Base-by-base conservation (phyloP, 345 rosid species). In the Melaleuca alternifolia region DNA sequence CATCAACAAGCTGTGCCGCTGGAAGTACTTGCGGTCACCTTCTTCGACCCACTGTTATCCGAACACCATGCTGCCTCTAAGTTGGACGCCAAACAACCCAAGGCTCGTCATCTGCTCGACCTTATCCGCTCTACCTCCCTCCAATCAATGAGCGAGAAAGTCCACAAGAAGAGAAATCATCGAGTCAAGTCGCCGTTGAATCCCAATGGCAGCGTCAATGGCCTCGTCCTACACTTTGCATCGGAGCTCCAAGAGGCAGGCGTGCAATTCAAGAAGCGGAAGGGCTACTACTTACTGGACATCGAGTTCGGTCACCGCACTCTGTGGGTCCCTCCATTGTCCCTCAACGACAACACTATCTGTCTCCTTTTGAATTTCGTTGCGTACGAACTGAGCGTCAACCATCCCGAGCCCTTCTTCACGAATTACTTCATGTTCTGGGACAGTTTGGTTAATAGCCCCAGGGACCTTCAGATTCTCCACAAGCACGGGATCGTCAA, bases 381-480 rank as follows among this genome's bases (percentile, higher is more conserved):
- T 2, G 89, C 81, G 21, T 87, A 33, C 2, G 89, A 87, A 81
- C 59, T 84, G 77, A 52, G 85, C 16, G 23, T 84, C 54, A 1
- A 84, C 11, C 75, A 28, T 24, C 65, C 86, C 0, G 8, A 48
- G 52, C 84, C 86, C 56, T 75, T 84, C 86, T 62, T 87, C 81
- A 87, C 89, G 30, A 76, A 84, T 86, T 87, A 62, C 79, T 84
- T 87, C 11, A 57, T 85, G 44, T 84, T 87, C 84, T 75, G 56
- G 28, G 85, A 87, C 77, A 85, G 84, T 50, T 51, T 77, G 54
- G 76, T 87, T 30, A 65, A 87, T 75, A 77, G 84, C 54, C 23
- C 23, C 20, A 30, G 20, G 10, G 88, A 87, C 57, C 33, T 87
- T 18, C 77, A 33, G 62, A 54, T 84, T 71, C 89, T 87, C 46